These are phyloP conservation scores for Osmozyma mogii DNA, from an alignment of 805 yeast genomes.

Conservation along the genomic window DNA sequence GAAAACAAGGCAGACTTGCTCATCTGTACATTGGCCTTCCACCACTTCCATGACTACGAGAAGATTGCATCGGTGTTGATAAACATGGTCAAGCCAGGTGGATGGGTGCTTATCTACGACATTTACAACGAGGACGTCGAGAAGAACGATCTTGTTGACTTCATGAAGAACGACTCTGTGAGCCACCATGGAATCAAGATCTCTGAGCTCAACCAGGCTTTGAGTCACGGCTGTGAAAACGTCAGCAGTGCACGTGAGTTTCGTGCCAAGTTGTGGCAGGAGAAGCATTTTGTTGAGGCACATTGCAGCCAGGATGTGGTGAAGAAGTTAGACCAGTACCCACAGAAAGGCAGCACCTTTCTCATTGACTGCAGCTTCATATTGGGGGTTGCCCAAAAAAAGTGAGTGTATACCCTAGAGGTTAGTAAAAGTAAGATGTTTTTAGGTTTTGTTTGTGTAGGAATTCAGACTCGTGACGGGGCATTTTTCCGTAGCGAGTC, in stretches of 20 bases:
- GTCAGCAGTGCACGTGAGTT: conserved; percentile 17
- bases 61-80: conserved; percentile 23
- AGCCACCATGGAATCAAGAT: conserved; percentile 4
- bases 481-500: not conserved
- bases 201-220: conserved; percentile 1
- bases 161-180: no score
- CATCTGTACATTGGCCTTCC: conserved; percentile 30
- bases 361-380: conserved; percentile 16
- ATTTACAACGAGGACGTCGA: conserved; percentile 27
- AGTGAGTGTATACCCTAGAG: not conserved
- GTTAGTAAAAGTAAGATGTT: no score
- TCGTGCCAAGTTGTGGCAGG: conserved; percentile 17
- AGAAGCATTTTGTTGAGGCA: conserved; percentile 14
- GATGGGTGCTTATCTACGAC: conserved; percentile 29
- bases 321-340: conserved; percentile 7
- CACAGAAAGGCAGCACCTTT: conserved; percentile 6
- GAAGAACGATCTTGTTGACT: conserved; percentile 1
- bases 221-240: conserved; percentile 5
- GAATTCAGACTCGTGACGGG: not conserved
- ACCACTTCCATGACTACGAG: conserved; percentile 28
- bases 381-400: conserved; percentile 21
- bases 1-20: conserved; percentile 21
- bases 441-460: no score
- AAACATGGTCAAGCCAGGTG: conserved; percentile 25
- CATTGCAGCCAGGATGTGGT: conserved; percentile 14